These are phyloP conservation scores for Pezicula neosporulosa DNA, from an alignment of 2,329 filamentous ascomycete species.

Conservation along the genomic window DNA sequence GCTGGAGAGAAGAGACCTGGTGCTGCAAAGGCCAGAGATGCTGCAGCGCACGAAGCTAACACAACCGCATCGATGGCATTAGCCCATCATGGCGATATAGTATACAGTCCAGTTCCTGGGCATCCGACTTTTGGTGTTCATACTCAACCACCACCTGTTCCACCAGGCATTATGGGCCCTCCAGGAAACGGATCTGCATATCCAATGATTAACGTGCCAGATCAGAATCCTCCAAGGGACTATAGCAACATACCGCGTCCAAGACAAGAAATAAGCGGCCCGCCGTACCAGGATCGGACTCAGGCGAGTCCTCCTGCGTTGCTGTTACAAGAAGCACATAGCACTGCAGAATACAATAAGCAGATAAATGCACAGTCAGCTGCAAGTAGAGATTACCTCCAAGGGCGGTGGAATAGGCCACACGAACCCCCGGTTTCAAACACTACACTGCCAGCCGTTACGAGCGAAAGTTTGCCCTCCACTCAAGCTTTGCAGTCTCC, in stretches of 20 bases:
- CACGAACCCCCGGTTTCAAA: constrained; percentile 70
- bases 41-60: constrained; percentile 63
- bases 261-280: constrained; percentile 84
- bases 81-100: constrained; percentile 77
- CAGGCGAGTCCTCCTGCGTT: constrained; percentile 74
- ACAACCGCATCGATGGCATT: constrained; percentile 54
- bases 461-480: constrained; percentile 42
- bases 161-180: constrained; percentile 67
- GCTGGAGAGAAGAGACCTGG: constrained; percentile 96
- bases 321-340: constrained; percentile 79
- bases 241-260: constrained; percentile 82
- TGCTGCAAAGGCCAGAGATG: constrained; percentile 82
- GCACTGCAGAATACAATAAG: constrained; percentile 89
- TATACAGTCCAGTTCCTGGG: constrained; percentile 73
- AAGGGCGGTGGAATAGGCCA: constrained; percentile 76
- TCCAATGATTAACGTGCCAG: constrained; percentile 76
- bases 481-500: constrained; percentile 56
- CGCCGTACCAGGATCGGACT: constrained; percentile 83
- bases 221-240: constrained; percentile 75
- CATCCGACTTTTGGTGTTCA: constrained; percentile 52
- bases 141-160: constrained; percentile 65
- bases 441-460: constrained; percentile 29
- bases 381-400: constrained; percentile 75
- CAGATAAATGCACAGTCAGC: constrained; percentile 75
- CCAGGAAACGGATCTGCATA: constrained; percentile 67